Percentiles rank a stretch among this genome's conserved stretches.
Conservation (phyloP, 257 asterid species). For the Eustoma russellianum region DNA sequence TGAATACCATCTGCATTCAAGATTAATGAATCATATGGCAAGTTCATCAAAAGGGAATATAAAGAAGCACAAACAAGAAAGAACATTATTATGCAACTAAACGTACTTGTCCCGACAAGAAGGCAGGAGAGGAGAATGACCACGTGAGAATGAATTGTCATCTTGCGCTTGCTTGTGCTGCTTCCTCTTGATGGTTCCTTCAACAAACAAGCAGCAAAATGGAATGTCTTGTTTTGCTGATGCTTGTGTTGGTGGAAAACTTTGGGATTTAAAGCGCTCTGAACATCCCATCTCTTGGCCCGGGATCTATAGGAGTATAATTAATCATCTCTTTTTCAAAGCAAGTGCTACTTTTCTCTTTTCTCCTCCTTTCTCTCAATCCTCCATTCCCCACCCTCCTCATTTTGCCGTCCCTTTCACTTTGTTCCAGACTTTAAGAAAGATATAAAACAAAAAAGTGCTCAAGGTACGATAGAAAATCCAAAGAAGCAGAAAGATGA, state of each 20-base stretch:
- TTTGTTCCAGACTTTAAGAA: too few relatives aligned
- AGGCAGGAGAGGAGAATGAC: slow-evolving; percentile 23
- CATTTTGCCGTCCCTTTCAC: too few relatives aligned
- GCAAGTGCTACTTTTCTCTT: too few relatives aligned
- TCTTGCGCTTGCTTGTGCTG: slow-evolving; percentile 9
- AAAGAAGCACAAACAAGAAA: neutral
- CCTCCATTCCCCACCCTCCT: too few relatives aligned
- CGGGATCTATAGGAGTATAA: neutral
- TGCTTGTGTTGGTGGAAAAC: too few relatives aligned
- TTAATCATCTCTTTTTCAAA: too few relatives aligned
- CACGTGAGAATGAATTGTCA: slow-evolving; percentile 20
- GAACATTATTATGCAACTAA: too few relatives aligned
- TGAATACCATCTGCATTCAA: slow-evolving; percentile 61
- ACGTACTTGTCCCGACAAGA: slow-evolving; percentile 36
- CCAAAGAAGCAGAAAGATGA: too few relatives aligned
- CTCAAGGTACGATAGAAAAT: too few relatives aligned
- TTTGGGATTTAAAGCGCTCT: slow-evolving; percentile 18
- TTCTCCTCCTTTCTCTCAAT: too few relatives aligned
- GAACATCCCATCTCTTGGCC: neutral
- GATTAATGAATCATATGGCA: neutral
- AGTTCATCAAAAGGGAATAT: neutral
- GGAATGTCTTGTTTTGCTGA: too few relatives aligned
- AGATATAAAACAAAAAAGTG: too few relatives aligned
- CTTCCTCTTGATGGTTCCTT: neutral
- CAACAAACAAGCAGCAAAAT: neutral